Evolutionary conservation across 208 protist species (phyloP).

Genomic region (Trypanosoma lewisi): DNA sequence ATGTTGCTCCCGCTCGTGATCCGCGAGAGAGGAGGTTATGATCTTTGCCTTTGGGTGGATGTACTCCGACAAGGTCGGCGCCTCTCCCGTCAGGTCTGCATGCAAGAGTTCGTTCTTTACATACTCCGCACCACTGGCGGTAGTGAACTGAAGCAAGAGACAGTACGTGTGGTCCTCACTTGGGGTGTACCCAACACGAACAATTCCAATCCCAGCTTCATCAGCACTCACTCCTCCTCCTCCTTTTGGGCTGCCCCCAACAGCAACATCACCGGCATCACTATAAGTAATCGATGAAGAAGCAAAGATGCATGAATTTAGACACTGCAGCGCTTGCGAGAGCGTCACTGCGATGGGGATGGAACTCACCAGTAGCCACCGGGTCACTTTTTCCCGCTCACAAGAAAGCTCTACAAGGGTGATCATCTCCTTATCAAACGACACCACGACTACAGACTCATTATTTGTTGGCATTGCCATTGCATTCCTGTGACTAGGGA

Average conservation of each 20-base stretch:
- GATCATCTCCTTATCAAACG: conserved; percentile 52
- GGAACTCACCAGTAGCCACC: conserved; percentile 61
- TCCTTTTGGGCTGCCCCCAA: conserved; percentile 8
- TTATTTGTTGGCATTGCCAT: conserved; percentile 2
- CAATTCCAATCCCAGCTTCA: conserved; percentile 28
- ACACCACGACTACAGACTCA: conserved; percentile 37
- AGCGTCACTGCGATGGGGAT: conserved; percentile 66
- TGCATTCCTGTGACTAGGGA: neutral
- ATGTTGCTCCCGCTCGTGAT: neutral
- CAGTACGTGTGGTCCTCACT: conserved; percentile 68
- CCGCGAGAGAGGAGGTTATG: neutral
- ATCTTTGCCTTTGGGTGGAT: conserved; percentile 21
- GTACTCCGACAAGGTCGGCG: conserved; percentile 40
- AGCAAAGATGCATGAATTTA: conserved; percentile 16
- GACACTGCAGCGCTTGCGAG: conserved; percentile 34
- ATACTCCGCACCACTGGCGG: conserved; percentile 26
- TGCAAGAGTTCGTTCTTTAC: conserved; percentile 40
- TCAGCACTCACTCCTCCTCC: neutral
- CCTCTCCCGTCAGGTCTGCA: conserved; percentile 26
- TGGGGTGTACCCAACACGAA: conserved; percentile 60
- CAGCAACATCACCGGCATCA: neutral
- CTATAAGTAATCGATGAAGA: neutral
- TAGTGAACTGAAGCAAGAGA: conserved; percentile 49
- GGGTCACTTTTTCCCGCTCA: conserved; percentile 25
- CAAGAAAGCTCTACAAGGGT: conserved; percentile 43